Conservation (phyloP, 164 flowering plant species). For the Vitis rupestris region DNA sequence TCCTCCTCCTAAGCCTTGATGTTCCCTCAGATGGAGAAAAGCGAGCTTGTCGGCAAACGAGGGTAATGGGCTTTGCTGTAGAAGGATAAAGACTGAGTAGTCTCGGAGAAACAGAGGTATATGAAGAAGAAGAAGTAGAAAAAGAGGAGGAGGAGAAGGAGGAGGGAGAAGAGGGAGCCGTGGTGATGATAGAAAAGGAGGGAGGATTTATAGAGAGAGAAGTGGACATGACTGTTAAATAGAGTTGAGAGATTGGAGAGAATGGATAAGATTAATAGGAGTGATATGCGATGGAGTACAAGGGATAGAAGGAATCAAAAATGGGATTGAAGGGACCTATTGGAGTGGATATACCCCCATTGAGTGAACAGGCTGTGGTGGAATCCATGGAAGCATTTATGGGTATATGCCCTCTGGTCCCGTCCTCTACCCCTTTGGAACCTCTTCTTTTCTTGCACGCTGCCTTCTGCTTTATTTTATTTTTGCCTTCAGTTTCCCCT, state of each 20-base stretch:
- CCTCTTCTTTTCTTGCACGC: too few relatives aligned
- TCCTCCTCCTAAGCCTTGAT: not conserved
- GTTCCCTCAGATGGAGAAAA: slow-evolving; percentile 1
- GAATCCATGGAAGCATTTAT: not conserved
- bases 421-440: too few relatives aligned
- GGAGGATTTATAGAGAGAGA: slow-evolving; percentile 56
- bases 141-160: slow-evolving; percentile 8
- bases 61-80: slow-evolving; percentile 22
- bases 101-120: not conserved
- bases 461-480: too few relatives aligned
- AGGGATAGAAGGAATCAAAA: slow-evolving; percentile 13
- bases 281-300: not conserved
- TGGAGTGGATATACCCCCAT: not conserved
- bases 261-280: not conserved
- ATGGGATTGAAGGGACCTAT: not conserved
- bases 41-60: slow-evolving; percentile 7
- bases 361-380: not conserved
- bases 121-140: slow-evolving; percentile 6
- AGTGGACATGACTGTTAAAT: not conserved
- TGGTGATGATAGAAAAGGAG: slow-evolving; percentile 22
- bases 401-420: slow-evolving; percentile 13
- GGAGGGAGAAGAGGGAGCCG: not conserved
- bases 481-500: too few relatives aligned
- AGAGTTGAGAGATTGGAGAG: too few relatives aligned
- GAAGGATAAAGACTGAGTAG: slow-evolving; percentile 5